Base-by-base conservation (phyloP, 1,284 basidiomycete species). In the Ganoderma boninense region DNA sequence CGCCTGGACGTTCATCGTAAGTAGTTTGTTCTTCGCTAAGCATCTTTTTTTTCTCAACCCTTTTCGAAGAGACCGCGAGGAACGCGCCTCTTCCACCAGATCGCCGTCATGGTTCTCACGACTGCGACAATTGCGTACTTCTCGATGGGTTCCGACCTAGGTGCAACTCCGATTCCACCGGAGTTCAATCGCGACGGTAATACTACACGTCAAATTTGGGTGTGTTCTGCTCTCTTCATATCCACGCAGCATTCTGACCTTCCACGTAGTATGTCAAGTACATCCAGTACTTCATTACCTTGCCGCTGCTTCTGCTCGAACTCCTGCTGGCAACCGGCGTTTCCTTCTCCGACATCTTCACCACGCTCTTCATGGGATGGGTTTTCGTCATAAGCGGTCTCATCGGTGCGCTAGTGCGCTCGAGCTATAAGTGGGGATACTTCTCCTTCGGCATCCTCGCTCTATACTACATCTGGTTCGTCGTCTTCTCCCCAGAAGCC, bases 121-220 rank as follows among this genome's bases (percentile, higher is more conserved):
- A 85, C 86, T 1, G 79, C 85, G 0, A 72, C 81, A 1, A 80
- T 88, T 62, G 80, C 84, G 0, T 86, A 85, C 81, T 90, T 89
- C 78, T 81, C 84, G 32, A 87, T 90, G 86, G 90, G 90, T 0
- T 87, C 87, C 10, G 68, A 66, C 59, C 68, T 69, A 26, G 68
- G 68, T 20, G 59, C 64, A 1, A 66, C 64, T 18, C 68, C 64
- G 20, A 97, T 98, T 75, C 87, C 93, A 60, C 97, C 98, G 77
- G 96, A 96, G 77, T 99, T 98, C 87, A 91, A 87, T 86, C 20
- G 67, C 14, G 44, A 97, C 66, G 92, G 96, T 78, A 89, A 84
- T 63, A 96, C 97, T 79, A 89, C 90, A 73, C 81, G 98, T 69
- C 92, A 95, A 40, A 69, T 69, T 16, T 69, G 68, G 68, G 68